These are phyloP conservation scores for Capsicum baccatum DNA, from an alignment of 257 asterid genomes.

Conservation along the genomic window DNA sequence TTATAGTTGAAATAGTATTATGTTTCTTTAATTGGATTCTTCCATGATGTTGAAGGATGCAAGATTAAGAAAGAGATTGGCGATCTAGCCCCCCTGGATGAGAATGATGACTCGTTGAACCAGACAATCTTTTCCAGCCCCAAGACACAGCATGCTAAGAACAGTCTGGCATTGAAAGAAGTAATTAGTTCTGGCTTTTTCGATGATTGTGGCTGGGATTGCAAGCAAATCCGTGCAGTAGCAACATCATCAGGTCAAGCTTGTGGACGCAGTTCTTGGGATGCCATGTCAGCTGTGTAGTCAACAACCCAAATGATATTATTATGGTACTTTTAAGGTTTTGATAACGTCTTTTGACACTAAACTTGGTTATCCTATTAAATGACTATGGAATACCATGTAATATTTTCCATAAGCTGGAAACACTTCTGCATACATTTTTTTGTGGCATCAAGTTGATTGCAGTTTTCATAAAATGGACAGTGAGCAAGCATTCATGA, in stretches of 20 bases:
- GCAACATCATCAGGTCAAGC: constrained; percentile 39
- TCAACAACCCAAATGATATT: not conserved
- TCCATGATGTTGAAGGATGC: constrained; percentile 41
- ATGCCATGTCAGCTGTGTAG: constrained; percentile 31
- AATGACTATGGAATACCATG: not conserved
- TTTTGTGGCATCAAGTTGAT: not conserved
- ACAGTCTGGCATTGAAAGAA: constrained; percentile 41
- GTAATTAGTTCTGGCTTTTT: constrained; percentile 47
- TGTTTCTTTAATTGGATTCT: not conserved
- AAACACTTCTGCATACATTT: not conserved
- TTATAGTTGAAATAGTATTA: not conserved
- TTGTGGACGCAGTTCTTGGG: constrained; percentile 31
- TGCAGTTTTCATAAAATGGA: not conserved
- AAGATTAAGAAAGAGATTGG: constrained; percentile 42
- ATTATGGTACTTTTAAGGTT: not conserved
- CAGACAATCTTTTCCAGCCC: constrained; percentile 48
- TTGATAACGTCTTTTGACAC: not conserved
- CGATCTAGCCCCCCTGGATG: constrained; percentile 32
- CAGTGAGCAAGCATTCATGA: not conserved
- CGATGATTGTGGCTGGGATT: constrained; percentile 45
- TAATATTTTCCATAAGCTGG: constrained; percentile 1
- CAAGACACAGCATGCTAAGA: constrained; percentile 39
- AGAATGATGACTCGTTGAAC: constrained; percentile 37
- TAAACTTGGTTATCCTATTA: not conserved
- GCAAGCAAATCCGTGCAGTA: constrained; percentile 33